Percentiles rank a stretch among this genome's conserved stretches.
These are phyloP conservation scores for Skeletonema costatum DNA, from an alignment of 108 stramenopile species.

Conservation along the genomic window DNA sequence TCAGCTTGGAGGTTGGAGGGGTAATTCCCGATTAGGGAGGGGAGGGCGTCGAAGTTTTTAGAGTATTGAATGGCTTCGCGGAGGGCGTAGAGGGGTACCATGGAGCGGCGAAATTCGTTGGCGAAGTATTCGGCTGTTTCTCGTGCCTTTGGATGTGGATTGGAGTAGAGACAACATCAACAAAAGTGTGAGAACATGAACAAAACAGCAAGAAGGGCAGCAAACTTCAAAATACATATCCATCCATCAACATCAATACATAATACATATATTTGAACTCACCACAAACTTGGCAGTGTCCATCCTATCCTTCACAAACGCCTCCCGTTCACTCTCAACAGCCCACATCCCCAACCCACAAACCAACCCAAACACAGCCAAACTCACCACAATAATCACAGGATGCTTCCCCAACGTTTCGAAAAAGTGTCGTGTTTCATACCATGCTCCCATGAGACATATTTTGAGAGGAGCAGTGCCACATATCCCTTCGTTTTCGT, in stretches of 20 bases:
- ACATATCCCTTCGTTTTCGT: background rate
- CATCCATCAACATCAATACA: background rate
- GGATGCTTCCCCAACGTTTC: slow-evolving; percentile 11
- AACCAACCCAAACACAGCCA: slow-evolving; percentile 9
- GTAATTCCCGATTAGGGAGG: slow-evolving; percentile 34
- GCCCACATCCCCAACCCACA: slow-evolving; percentile 30
- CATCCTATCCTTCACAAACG: slow-evolving; percentile 18
- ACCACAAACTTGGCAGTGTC: slow-evolving; percentile 21
- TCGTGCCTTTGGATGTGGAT: slow-evolving; percentile 5
- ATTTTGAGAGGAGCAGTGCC: background rate
- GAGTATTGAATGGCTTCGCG: slow-evolving; percentile 21
- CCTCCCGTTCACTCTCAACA: slow-evolving; percentile 3
- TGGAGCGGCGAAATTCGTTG: slow-evolving; percentile 26
- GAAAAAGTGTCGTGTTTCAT: slow-evolving; percentile 23
- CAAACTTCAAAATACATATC: background rate
- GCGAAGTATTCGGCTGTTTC: slow-evolving; percentile 33
- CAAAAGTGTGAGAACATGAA: too few relatives aligned
- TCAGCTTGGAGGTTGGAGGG: slow-evolving; percentile 4
- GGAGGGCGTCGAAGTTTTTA: too few relatives aligned
- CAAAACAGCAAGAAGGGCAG: too few relatives aligned
- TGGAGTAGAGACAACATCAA: too few relatives aligned
- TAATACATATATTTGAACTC: slow-evolving; percentile 11
- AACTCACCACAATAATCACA: slow-evolving; percentile 1
- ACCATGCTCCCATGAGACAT: slow-evolving; percentile 1
- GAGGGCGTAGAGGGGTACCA: slow-evolving; percentile 32